Base-by-base conservation (phyloP, 2,329 filamentous ascomycete species). In the Coniosporium tulheliwenetii region DNA sequence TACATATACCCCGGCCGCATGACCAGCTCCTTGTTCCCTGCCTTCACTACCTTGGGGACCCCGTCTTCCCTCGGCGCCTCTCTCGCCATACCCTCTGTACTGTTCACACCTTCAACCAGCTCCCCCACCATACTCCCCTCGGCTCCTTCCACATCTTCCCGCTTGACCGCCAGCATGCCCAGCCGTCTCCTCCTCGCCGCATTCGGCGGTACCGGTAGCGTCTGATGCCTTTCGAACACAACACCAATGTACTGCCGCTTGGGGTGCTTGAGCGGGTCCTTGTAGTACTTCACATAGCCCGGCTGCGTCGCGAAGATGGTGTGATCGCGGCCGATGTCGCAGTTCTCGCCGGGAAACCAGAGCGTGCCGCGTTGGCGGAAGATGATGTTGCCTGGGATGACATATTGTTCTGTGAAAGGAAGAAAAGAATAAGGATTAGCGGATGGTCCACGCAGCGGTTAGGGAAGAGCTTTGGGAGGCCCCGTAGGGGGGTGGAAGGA, bases 231-330 rank as follows among this genome's bases (percentile, higher is more conserved):
- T 58, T 87, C 73, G 60, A 94, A 87, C 30, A 83, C 82, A 14
- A 98, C 81, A 45, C 91, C 91, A 54, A 98, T 98, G 69, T 87
- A 98, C 60, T 93, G 85, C 45, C 87, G 76, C 50, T 85, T 82
- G 1, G 87, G 83, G 61, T 96, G 85, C 44, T 70, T 73, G 30
- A 71, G 62, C 0, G 87, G 86, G 57, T 98, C 89, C 56, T 81
- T 78, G 70, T 98, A 98, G 73, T 94, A 98, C 52, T 91, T 86
- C 45, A 98, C 91, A 62, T 93, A 98, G 47, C 91, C 91, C 3
- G 81, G 71, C 42, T 81, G 75, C 44, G 78, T 79, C 40, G 91
- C 79, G 62, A 84, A 93, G 58, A 98, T 93, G 39, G 89, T 96
- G 68, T 96, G 91, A 61, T 98, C 87, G 45, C 91, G 81, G 39